These are phyloP conservation scores for Bipolaris bicolor DNA, from an alignment of 2,329 filamentous ascomycete species.

Conservation along the genomic window DNA sequence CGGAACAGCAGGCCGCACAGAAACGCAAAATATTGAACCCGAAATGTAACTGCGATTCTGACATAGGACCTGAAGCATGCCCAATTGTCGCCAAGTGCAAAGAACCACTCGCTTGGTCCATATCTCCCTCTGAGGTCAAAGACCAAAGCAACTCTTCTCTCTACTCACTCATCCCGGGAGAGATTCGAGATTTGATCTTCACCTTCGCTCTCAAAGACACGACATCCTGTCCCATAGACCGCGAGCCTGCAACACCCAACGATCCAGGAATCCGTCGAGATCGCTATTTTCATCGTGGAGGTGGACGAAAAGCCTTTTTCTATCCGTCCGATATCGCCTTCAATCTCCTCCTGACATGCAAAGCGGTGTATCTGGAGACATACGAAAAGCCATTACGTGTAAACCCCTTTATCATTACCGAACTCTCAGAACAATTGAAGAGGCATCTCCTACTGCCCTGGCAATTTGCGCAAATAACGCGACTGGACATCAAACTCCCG, in stretches of 20 bases:
- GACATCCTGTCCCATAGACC: slow-evolving; percentile 9
- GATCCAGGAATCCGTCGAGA: neutral
- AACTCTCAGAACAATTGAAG: neutral
- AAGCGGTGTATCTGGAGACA: slow-evolving; percentile 31
- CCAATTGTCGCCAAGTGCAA: neutral
- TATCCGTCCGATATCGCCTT: slow-evolving; percentile 15
- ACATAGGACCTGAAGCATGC: neutral
- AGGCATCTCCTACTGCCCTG: slow-evolving; percentile 12
- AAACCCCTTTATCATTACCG: slow-evolving; percentile 11
- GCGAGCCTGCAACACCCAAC: neutral
- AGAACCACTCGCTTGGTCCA: slow-evolving; percentile 29
- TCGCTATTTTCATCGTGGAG: neutral
- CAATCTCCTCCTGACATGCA: slow-evolving; percentile 25
- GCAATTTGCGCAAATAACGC: slow-evolving; percentile 24
- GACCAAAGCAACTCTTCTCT: slow-evolving; percentile 18
- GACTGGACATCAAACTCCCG: slow-evolving; percentile 24
- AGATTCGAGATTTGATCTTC: slow-evolving; percentile 27
- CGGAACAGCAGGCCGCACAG: neutral
- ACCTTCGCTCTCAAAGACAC: slow-evolving; percentile 22
- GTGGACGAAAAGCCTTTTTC: neutral
- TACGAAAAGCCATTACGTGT: slow-evolving; percentile 21
- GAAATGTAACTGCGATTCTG: neutral
- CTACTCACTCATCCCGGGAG: slow-evolving; percentile 20
- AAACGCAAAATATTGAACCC: neutral
- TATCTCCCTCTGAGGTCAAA: slow-evolving; percentile 1